phyloP scores from a whole-genome alignment of 352 stramenopile species.

The Detonula confervacea region DNA sequence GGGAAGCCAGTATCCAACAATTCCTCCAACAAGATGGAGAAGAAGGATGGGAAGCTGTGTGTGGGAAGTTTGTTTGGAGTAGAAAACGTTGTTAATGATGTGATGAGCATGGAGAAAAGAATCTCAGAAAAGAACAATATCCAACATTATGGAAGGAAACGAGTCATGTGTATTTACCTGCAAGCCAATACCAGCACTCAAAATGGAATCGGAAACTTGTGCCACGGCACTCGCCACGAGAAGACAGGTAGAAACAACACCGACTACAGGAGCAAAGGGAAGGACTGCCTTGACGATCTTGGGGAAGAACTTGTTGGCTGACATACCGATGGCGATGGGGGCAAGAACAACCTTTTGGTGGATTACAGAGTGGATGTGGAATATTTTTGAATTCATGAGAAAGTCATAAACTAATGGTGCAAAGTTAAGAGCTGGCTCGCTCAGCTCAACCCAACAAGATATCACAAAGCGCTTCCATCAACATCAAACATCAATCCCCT shows the following conservation, averaged over 20 bases:
- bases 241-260: slow-evolving; percentile 88
- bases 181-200: slow-evolving; percentile 82
- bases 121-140: too few species aligned
- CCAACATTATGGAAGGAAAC: slow-evolving; percentile 14
- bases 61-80: not conserved
- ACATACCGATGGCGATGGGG: slow-evolving; percentile 89
- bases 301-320: slow-evolving; percentile 87
- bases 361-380: too few species aligned
- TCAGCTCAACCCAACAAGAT: too few species aligned
- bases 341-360: slow-evolving; percentile 90
- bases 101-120: too few species aligned
- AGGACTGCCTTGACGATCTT: slow-evolving; percentile 85
- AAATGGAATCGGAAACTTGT: slow-evolving; percentile 86
- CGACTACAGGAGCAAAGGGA: slow-evolving; percentile 88
- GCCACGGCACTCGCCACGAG: slow-evolving; percentile 88
- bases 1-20: slow-evolving; percentile 87
- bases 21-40: slow-evolving; percentile 87
- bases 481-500: too few species aligned
- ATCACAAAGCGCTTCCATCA: too few species aligned
- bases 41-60: slow-evolving; percentile 84
- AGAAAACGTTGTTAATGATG: too few species aligned
- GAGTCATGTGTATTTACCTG: slow-evolving; percentile 78
- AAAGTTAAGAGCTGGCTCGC: too few species aligned
- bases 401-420: too few species aligned
- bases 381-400: too few species aligned